Base-by-base conservation (phyloP, 768 basidiomycete species). In the Trametes gibbosa region DNA sequence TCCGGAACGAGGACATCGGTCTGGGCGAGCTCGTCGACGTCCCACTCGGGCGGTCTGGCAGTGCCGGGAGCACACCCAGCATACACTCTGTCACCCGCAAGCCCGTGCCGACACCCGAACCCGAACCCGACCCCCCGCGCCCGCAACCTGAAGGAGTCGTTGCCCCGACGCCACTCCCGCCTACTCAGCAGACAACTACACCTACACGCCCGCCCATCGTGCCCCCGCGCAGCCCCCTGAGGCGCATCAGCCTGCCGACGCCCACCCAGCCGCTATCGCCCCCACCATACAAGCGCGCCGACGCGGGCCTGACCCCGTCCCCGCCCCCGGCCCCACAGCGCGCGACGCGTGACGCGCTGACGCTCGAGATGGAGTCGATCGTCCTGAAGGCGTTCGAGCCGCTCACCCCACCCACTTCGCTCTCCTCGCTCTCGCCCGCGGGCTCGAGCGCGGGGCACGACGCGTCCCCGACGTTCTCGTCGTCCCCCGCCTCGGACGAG, bases 401-500 rank as follows among this genome's bases (percentile, higher is more conserved):
- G 35, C 68, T 74, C 24, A 77, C 80, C 57, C 77, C 79, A 47
- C 75, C 78, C 17, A 68, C 74, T 27, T 77, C 77, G 48, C 66
- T 70, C 43, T 74, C 77, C 35, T 75, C 75, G n/a, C 68, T 72
- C 61, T 34, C 56, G 9, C 60, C 60, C 5, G 21, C 60, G 4
- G 46, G 37, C 14, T 64, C 63, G 46, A 52, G 48, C 40, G 50
- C 46, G 37, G 63, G 63, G 39, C 60, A 60, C 57, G 54, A 50
- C 8, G 46, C 46, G 10, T 4, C 34, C 17, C 4, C 16, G 17
- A 2, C 24, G 14, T 7, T 24, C 46, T 32, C 51, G 34, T 10
- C 34, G 21, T 48, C 21, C 25, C 51, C 52, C 37, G 4, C 29
- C 10, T 8, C 50, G 24, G 41, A 40, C 8, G 47, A 53, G 37